Evolutionary conservation across 768 basidiomycete species (phyloP).

Genomic region (Rickenella mellea): DNA sequence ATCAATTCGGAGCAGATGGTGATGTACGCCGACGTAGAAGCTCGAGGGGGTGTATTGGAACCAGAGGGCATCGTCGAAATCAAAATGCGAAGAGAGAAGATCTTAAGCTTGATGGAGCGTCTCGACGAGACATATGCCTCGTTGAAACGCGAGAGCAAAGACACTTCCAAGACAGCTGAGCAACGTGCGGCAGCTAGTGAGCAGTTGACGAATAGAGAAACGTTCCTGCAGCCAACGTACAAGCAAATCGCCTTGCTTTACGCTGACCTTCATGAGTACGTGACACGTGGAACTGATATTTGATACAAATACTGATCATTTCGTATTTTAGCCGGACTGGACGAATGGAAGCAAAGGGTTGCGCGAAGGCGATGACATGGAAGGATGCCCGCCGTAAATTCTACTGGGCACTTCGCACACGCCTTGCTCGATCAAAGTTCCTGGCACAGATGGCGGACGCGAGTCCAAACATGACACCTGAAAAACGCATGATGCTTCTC

Average conservation of each 20-base stretch:
- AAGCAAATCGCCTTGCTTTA: slow-evolving; percentile 90
- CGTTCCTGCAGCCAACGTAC: slow-evolving; percentile 78
- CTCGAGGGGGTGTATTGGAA: slow-evolving; percentile 93
- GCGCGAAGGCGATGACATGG: slow-evolving; percentile 82
- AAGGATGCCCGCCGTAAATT: slow-evolving; percentile 82
- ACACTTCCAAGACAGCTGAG: slow-evolving; percentile 60
- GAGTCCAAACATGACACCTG: slow-evolving; percentile 57
- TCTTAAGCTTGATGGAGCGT: slow-evolving; percentile 85
- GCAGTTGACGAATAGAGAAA: slow-evolving; percentile 68
- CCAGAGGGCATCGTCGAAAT: slow-evolving; percentile 97
- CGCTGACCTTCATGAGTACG: slow-evolving; percentile 94
- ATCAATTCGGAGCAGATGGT: slow-evolving; percentile 98
- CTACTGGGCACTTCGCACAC: slow-evolving; percentile 90
- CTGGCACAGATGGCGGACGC: slow-evolving; percentile 57
- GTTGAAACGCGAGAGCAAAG: slow-evolving; percentile 74
- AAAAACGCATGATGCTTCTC: slow-evolving; percentile 60
- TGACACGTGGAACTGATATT: slow-evolving; percentile 8
- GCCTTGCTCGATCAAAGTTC: slow-evolving; percentile 58
- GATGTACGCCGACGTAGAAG: slow-evolving; percentile 96
- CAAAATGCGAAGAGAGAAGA: slow-evolving; percentile 94
- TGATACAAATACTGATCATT: slow-evolving; percentile 5
- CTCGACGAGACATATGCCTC: slow-evolving; percentile 76
- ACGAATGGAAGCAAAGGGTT: slow-evolving; percentile 97
- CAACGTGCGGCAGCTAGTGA: slow-evolving; percentile 64
- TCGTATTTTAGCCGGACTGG: slow-evolving; percentile 69